Evolutionary conservation across 2,329 filamentous ascomycete species (phyloP), one percentile per base, ranked within the genome.

Genomic region (Claviceps quebecensis): DNA sequence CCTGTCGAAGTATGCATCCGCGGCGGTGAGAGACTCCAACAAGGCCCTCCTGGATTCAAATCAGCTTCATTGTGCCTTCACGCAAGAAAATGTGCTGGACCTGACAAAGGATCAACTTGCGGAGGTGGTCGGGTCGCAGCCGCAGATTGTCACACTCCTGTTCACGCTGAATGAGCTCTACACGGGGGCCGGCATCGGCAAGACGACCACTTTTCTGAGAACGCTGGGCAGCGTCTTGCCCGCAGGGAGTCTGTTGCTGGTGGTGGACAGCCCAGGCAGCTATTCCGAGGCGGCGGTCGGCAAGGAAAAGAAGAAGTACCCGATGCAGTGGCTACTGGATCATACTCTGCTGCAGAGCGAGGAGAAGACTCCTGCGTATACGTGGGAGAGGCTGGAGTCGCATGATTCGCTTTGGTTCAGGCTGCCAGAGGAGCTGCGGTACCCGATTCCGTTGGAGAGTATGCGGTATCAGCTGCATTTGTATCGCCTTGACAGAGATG

Each of bases 131-230:
- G 62, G 63, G 6, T 41, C 54, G 16, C 43, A 63, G 1, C 70
- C 76, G 9, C 58, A 75, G 3, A 68, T 96, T 1, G 72, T 95
- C 14, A 95, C 90, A 0, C 69, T 97, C 13, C 80, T 97, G 68
- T 98, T 97, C 72, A 96, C 91, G 0, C 77, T 97, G 46, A 97
- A 97, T 65, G 93, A 98, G 68, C 80, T 98, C 0, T 97, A 96
- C 71, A 84, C 86, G 0, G 73, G 79, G 0, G 87, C 83, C 1
- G 79, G 89, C 23, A 72, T 81, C 47, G 73, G 81, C 2, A 80
- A 81, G 58, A 88, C 91, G 0, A 95, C 91, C 0, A 72, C 73
- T 3, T 83, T 97, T 56, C 73, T 98, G 0, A 74, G 88, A 4
- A 72, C 72, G 1, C 69, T 96, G 17, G 87, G 85, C 0, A 70